Conservation (phyloP, 345 rosid species). For the Populus simonii region DNA sequence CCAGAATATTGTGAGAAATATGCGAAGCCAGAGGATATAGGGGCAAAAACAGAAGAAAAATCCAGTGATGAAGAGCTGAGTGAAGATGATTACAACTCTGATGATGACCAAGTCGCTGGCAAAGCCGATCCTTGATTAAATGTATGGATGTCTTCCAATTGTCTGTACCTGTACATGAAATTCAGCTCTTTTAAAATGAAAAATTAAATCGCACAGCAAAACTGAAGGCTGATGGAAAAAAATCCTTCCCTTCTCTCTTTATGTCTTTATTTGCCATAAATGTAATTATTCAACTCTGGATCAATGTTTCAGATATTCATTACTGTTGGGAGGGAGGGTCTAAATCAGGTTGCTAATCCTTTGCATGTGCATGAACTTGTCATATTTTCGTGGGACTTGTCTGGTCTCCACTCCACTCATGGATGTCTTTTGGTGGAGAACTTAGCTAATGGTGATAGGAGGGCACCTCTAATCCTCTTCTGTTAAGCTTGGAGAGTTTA, state of each 20-base stretch:
- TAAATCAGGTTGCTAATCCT: neutral
- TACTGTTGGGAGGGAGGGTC: slow-evolving; percentile 11
- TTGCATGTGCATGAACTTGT: neutral
- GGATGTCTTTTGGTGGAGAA: neutral
- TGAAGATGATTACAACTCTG: slow-evolving; percentile 69
- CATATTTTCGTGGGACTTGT: neutral
- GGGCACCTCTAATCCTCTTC: neutral
- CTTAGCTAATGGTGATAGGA: neutral
- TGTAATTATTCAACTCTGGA: slow-evolving; percentile 29
- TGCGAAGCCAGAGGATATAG: slow-evolving; percentile 73
- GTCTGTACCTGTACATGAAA: slow-evolving; percentile 46
- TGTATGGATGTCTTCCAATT: slow-evolving; percentile 1
- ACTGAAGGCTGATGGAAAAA: slow-evolving; percentile 33
- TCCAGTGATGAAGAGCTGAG: slow-evolving; percentile 90
- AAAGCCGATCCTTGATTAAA: slow-evolving; percentile 64
- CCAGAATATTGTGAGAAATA: slow-evolving; percentile 84
- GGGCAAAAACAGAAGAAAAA: slow-evolving; percentile 50
- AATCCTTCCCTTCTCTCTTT: slow-evolving; percentile 28
- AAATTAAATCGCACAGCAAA: neutral
- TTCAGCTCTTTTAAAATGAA: slow-evolving; percentile 35
- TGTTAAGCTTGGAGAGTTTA: neutral
- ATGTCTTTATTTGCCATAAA: slow-evolving; percentile 33
- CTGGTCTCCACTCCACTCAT: neutral
- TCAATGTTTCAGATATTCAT: slow-evolving; percentile 30
- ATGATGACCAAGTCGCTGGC: slow-evolving; percentile 73